Evolutionary conservation across 179 eudicot genomes (phyloP).

Genomic region (Spergularia azorica): DNA sequence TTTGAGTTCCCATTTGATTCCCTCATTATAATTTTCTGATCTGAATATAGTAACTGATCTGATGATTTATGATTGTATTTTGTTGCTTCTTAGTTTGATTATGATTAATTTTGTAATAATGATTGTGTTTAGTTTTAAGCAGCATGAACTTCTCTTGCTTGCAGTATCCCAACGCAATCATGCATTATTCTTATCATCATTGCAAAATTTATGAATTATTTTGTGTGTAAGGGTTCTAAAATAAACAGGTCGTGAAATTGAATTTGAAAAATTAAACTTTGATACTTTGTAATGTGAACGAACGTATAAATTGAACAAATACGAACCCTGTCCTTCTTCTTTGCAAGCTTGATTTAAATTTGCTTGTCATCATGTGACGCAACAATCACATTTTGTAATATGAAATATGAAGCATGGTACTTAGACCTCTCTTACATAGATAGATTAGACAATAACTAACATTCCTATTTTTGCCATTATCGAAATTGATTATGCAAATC

Average conservation of each 20-base stretch:
- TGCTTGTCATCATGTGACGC: too few species aligned
- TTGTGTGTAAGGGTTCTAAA: too few species aligned
- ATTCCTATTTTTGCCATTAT: not conserved
- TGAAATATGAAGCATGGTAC: not conserved
- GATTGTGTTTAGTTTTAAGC: conserved; percentile 17
- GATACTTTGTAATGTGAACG: too few species aligned
- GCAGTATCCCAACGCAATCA: not conserved
- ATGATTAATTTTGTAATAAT: not conserved
- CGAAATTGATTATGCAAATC: not conserved
- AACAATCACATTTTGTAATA: too few species aligned
- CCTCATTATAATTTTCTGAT: not conserved
- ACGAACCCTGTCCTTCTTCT: too few species aligned
- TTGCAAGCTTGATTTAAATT: too few species aligned
- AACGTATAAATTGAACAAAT: too few species aligned
- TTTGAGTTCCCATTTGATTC: conserved; percentile 15
- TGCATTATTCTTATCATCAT: not conserved
- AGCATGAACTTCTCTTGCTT: conserved; percentile 13
- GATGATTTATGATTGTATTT: not conserved
- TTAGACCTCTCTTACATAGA: not conserved
- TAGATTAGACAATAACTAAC: too few species aligned
- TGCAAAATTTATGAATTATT: not conserved
- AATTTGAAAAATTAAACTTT: too few species aligned
- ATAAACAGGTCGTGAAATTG: too few species aligned
- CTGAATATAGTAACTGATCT: not conserved
- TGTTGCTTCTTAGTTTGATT: not conserved